phyloP scores from a whole-genome alignment of 139 green algal genomes.

The Chlorella sp. region DNA sequence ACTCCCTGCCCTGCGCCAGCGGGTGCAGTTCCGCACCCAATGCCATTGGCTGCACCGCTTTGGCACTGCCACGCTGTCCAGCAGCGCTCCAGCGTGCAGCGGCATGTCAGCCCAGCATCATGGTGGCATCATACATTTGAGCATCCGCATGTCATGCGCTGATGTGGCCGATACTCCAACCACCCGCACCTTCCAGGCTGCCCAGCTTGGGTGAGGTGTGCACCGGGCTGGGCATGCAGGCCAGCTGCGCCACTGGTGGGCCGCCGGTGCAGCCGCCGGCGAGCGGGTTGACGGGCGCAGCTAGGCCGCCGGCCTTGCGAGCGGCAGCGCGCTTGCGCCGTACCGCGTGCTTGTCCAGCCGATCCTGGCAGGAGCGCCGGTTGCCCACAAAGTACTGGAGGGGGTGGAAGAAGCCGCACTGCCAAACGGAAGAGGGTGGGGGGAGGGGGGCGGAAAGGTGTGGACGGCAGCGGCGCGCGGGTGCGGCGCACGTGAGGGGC shows the following conservation, averaged over 20 bases:
- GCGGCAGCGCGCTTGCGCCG: slow-evolving; percentile 7
- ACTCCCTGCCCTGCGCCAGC: too few species aligned
- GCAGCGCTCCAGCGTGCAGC: too few species aligned
- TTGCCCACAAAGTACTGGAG: not conserved
- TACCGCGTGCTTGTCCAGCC: slow-evolving; percentile 28
- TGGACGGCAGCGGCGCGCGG: not conserved
- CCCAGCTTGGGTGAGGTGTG: too few species aligned
- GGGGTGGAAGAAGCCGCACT: slow-evolving; percentile 29
- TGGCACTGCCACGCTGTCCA: too few species aligned
- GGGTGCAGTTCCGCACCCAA: too few species aligned
- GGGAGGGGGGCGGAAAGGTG: not conserved
- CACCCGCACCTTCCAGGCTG: not conserved
- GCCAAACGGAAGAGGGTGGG: not conserved
- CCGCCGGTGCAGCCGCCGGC: not conserved
- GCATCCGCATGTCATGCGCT: too few species aligned
- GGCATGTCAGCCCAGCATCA: too few species aligned
- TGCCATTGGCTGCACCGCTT: too few species aligned
- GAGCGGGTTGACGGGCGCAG: not conserved
- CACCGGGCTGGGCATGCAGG: too few species aligned
- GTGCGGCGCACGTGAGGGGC: not conserved
- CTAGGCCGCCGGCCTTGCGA: not conserved
- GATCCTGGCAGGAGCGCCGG: slow-evolving; percentile 18
- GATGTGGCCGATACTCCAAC: not conserved
- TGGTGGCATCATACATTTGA: too few species aligned
- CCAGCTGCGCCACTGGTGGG: too few species aligned